Evolutionary conservation across 805 yeast species (phyloP).

Genomic region (Debaryomyces tyrocola): DNA sequence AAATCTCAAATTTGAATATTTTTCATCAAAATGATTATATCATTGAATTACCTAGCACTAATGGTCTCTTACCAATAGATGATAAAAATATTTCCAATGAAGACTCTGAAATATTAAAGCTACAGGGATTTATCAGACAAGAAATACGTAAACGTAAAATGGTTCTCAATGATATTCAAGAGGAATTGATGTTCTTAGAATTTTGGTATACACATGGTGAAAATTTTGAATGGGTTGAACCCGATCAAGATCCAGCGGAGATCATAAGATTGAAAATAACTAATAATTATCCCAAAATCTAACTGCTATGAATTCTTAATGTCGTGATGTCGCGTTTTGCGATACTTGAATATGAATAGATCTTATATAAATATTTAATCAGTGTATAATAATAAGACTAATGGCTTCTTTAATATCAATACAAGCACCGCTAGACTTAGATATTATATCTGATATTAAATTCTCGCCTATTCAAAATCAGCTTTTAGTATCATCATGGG

Average conservation of each 20-base stretch:
- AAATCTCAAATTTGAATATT: slow-evolving; percentile 14
- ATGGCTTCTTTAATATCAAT: slow-evolving; percentile 12
- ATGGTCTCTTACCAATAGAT: not conserved
- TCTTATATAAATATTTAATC: no score
- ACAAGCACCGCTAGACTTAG: slow-evolving; percentile 28
- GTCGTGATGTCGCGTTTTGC: not conserved
- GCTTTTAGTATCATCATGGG: slow-evolving; percentile 60
- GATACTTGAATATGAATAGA: no score
- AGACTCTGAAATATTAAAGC: slow-evolving; percentile 5
- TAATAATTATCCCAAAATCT: not conserved
- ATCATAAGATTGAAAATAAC: slow-evolving; percentile 17
- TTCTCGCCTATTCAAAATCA: slow-evolving; percentile 36
- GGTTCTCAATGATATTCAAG: slow-evolving; percentile 35
- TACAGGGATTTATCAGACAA: slow-evolving; percentile 19
- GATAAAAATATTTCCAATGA: not conserved
- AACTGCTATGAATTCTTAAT: not conserved
- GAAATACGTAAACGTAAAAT: slow-evolving; percentile 29
- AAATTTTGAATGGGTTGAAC: slow-evolving; percentile 42
- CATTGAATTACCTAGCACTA: slow-evolving; percentile 20
- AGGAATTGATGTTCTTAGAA: slow-evolving; percentile 36
- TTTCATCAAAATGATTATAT: slow-evolving; percentile 20
- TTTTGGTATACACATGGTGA: slow-evolving; percentile 39
- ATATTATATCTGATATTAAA: slow-evolving; percentile 43
- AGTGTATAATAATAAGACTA: no score
- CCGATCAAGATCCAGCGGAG: slow-evolving; percentile 48